Base-by-base conservation (phyloP, 768 basidiomycete genomes). In the Dacryopinax primogenitus region DNA sequence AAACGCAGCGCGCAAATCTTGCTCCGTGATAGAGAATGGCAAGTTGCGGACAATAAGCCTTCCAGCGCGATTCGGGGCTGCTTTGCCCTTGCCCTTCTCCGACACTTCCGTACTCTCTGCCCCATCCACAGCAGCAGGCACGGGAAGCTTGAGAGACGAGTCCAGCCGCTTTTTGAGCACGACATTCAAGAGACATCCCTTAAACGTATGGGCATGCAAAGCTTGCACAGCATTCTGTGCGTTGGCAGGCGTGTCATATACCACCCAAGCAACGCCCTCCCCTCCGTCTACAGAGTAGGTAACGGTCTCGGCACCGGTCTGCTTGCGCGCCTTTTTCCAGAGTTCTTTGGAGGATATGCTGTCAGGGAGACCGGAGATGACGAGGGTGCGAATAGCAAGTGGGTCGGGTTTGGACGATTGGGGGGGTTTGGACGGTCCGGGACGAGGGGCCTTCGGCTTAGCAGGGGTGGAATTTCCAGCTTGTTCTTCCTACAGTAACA, bases 171-270 rank as follows among this genome's bases (percentile, higher is more conserved):
- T 92, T 80, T 95, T 93, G 62, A 95, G 80, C 6, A 87, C 85
- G 15, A 87, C 90, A 1, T 88, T 91, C n/a, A 97, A 82, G 3
- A 93, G 77, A 9, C 80, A 79, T 39, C 92, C 92, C 73, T 95
- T 94, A 82, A 88, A 95, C 32, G 93, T 87, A 72, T 94, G 92
- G 0, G 90, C 91, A 72, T 98, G 92, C 1, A 98, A 82, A 73
- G 89, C 91, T 64, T 74, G 77, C 37, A 89, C 84, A 1, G 91
- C 88, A 11, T 85, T 82, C 37, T 81, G 78, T 0, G 94, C 92
- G 30, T 81, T 74, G 4, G 79, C 77, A 1, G 91, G 84, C 0
- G 82, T 84, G 1, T 80, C 74, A 74, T 93, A 94, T 3, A 92
- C 66, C 18, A 87, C 84, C 67, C 89, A 81, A 3, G 91, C 92